These are phyloP conservation scores for Torulaspora quercuum DNA, from an alignment of 805 yeast genomes.

Conservation along the genomic window DNA sequence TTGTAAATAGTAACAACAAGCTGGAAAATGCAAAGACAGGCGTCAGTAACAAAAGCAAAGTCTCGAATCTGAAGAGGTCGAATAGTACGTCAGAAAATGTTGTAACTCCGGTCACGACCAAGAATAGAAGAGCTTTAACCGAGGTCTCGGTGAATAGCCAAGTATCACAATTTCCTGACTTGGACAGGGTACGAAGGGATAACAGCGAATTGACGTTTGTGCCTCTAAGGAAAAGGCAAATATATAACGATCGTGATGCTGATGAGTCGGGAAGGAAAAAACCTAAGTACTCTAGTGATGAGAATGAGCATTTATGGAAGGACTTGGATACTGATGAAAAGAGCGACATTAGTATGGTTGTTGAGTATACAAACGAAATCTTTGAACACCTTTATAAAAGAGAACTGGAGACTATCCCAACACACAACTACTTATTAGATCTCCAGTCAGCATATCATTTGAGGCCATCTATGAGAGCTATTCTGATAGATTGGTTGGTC, in stretches of 20 bases:
- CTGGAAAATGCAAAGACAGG: constrained; percentile 1
- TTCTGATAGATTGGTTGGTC: constrained; percentile 89
- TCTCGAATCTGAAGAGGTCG: constrained; percentile 5
- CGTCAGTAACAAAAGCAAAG: constrained; percentile 1
- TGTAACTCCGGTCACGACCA: constrained; percentile 13
- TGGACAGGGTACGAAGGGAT: constrained; percentile 21
- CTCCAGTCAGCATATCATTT: constrained; percentile 56
- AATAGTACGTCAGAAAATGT: constrained; percentile 1
- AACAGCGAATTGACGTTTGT: constrained; percentile 18
- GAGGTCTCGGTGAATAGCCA: constrained; percentile 17
- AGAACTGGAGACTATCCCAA: constrained; percentile 68
- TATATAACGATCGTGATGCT: constrained; percentile 23
- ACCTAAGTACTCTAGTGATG: constrained; percentile 38
- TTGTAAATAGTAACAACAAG: constrained; percentile 1
- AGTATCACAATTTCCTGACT: constrained; percentile 9
- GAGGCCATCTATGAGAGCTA: constrained; percentile 79
- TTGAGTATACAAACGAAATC: constrained; percentile 84
- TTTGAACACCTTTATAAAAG: constrained; percentile 68
- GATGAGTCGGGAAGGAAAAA: constrained; percentile 16
- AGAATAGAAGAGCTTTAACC: constrained; percentile 17
- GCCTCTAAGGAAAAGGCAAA: constrained; percentile 21
- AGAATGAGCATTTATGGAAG: constrained; percentile 38
- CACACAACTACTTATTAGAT: constrained; percentile 55
- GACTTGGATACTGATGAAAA: constrained; percentile 67
- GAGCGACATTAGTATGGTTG: constrained; percentile 81